Evolutionary conservation across 495 filamentous ascomycete genomes (phyloP).

Genomic region (Penicillium longicatenatum): DNA sequence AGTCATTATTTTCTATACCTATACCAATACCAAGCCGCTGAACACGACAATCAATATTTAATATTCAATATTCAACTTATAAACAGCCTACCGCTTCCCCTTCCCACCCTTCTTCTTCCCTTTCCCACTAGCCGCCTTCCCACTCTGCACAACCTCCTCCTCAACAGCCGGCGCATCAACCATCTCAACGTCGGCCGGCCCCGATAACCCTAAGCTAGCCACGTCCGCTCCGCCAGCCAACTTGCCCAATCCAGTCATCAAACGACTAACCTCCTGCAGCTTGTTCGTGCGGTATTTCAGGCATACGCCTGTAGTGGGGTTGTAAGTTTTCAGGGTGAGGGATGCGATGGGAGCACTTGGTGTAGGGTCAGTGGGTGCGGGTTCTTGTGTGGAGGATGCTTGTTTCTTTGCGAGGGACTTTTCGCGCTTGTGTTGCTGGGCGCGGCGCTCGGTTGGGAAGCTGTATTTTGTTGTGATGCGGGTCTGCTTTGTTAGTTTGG

Average conservation of each 20-base stretch:
- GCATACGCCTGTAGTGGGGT: conserved; percentile 74
- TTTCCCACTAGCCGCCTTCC: neutral
- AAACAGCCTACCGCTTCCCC: conserved; percentile 17
- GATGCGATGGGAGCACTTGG: conserved; percentile 53
- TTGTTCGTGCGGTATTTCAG: conserved; percentile 92
- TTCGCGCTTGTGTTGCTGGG: conserved; percentile 27
- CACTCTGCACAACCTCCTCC: conserved; percentile 9
- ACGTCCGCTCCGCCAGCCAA: conserved; percentile 62
- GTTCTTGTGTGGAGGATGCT: conserved; percentile 11
- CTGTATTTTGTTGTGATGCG: conserved; percentile 84
- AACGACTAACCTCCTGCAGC: conserved; percentile 80
- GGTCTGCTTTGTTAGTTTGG: conserved; percentile 53
- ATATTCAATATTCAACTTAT: conserved; percentile 1
- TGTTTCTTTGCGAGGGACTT: conserved; percentile 24
- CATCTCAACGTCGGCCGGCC: conserved; percentile 42
- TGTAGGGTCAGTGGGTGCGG: conserved; percentile 27
- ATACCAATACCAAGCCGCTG: neutral
- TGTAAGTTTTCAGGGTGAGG: conserved; percentile 87
- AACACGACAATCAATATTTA: neutral
- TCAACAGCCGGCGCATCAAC: conserved; percentile 32
- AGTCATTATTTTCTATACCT: conserved; percentile 25
- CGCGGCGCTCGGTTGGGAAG: conserved; percentile 53
- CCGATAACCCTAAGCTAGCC: conserved; percentile 55
- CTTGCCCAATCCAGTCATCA: conserved; percentile 73
- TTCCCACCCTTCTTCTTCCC: conserved; percentile 27